Evolutionary conservation across 805 yeast species (phyloP).

Genomic region (Kuraishia cidri): DNA sequence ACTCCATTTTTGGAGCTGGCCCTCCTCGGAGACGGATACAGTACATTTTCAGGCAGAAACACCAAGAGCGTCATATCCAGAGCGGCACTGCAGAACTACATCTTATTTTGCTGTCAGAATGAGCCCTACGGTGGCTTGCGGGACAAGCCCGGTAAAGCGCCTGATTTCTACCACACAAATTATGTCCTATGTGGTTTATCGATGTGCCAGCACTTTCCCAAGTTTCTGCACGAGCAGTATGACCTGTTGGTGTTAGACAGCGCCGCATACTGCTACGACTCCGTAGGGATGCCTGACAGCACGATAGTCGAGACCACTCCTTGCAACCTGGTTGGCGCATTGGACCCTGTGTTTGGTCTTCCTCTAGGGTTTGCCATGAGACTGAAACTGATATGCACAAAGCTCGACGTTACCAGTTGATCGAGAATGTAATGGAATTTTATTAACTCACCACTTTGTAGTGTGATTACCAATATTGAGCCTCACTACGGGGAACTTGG

Average conservation of each 20-base stretch:
- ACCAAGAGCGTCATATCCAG: constrained; percentile 30
- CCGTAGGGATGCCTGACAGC: constrained; percentile 9
- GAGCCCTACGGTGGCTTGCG: constrained; percentile 58
- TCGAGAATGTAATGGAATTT: too few species aligned
- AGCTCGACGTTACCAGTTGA: too few species aligned
- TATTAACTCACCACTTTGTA: too few species aligned
- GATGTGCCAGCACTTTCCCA: constrained; percentile 37
- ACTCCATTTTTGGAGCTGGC: constrained; percentile 55
- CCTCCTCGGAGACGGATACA: constrained; percentile 16
- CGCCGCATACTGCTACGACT: constrained; percentile 19
- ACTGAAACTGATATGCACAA: too few species aligned
- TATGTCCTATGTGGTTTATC: constrained; percentile 75
- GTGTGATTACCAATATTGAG: too few species aligned
- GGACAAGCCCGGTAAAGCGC: constrained; percentile 77
- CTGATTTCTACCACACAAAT: constrained; percentile 90
- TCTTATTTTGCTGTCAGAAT: constrained; percentile 70
- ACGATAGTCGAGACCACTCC: constrained; percentile 10
- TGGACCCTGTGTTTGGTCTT: constrained; percentile 54
- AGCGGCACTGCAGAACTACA: constrained; percentile 52
- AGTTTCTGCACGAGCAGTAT: constrained; percentile 8
- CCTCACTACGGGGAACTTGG: too few species aligned
- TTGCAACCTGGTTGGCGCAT: constrained; percentile 13
- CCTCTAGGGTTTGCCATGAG: too few species aligned
- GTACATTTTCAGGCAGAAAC: too few species aligned
- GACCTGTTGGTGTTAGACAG: constrained; percentile 4